A percentile compares a stretch with the other conserved stretches of the same genome.
phyloP scores from a whole-genome alignment of 768 basidiomycete genomes.

The Baorangia bicolor region DNA sequence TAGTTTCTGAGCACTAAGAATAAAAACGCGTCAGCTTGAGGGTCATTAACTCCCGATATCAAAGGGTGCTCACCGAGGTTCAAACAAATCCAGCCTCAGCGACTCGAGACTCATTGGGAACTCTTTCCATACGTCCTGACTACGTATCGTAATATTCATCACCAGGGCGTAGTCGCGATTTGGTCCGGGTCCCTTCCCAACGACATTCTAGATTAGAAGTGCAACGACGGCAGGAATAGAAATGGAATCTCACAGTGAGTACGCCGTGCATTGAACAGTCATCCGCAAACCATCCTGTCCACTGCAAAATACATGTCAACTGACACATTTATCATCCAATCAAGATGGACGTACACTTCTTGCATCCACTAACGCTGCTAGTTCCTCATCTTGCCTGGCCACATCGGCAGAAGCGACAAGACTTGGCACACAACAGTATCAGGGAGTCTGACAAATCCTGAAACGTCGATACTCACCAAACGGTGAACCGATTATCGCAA shows the following conservation, averaged over 20 bases:
- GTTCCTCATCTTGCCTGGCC: conserved; percentile 18
- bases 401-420: conserved; percentile 17
- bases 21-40: not conserved
- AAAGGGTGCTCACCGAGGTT: conserved; percentile 17
- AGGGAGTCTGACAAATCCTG: not conserved
- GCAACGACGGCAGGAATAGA: too few species aligned
- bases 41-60: too few species aligned
- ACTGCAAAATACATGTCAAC: conserved; percentile 9
- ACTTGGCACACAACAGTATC: not conserved
- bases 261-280: conserved; percentile 18
- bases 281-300: conserved; percentile 23
- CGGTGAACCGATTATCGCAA: conserved; percentile 11
- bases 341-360: conserved; percentile 7
- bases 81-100: conserved; percentile 16
- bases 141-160: conserved; percentile 5
- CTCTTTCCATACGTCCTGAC: not conserved
- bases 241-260: conserved; percentile 16
- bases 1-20: conserved; percentile 19
- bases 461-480: conserved; percentile 12
- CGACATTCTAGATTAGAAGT: not conserved
- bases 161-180: conserved; percentile 16
- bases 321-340: not conserved
- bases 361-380: conserved; percentile 8
- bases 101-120: conserved; percentile 14
- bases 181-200: conserved; percentile 9